A percentile compares a stretch with the other conserved stretches of the same genome.
Evolutionary conservation across 73 alveolate species (phyloP).

Genomic region (Tetrahymena borealis): DNA sequence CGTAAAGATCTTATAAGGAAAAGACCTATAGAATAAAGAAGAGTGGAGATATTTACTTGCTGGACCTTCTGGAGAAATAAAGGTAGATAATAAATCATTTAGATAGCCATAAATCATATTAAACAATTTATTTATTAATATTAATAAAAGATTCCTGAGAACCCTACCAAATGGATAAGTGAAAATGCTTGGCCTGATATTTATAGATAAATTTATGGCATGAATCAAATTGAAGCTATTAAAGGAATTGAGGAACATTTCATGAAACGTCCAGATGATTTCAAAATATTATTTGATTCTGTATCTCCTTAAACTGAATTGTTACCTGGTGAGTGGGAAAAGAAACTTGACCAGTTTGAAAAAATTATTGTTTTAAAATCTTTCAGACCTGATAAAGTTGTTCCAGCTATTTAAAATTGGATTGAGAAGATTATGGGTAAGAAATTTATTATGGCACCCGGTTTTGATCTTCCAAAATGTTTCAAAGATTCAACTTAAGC

Average conservation of each 20-base stretch:
- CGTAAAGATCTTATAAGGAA: slow-evolving; percentile 65
- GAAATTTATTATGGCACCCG: slow-evolving; percentile 84
- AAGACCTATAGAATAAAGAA: slow-evolving; percentile 26
- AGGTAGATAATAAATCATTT: slow-evolving; percentile 17
- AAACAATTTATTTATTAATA: not conserved
- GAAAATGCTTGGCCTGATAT: slow-evolving; percentile 94
- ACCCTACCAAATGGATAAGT: slow-evolving; percentile 95
- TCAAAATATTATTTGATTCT: slow-evolving; percentile 81
- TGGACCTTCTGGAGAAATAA: slow-evolving; percentile 91
- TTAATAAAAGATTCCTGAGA: slow-evolving; percentile 46
- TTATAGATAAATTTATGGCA: slow-evolving; percentile 77
- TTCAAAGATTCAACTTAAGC: slow-evolving; percentile 86
- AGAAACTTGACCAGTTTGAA: slow-evolving; percentile 71
- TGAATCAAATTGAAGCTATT: slow-evolving; percentile 67
- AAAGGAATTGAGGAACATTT: slow-evolving; percentile 81
- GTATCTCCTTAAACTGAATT: slow-evolving; percentile 81
- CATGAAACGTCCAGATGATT: slow-evolving; percentile 63
- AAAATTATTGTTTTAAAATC: slow-evolving; percentile 78
- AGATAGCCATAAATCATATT: not conserved
- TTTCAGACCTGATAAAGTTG: slow-evolving; percentile 87
- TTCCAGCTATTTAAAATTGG: slow-evolving; percentile 73
- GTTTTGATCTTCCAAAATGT: slow-evolving; percentile 78
- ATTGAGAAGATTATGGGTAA: slow-evolving; percentile 62
- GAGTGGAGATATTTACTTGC: slow-evolving; percentile 78
- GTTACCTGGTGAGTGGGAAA: slow-evolving; percentile 92